phyloP scores from a whole-genome alignment of 2,329 filamentous ascomycete genomes.

The Penicillium concentricum region DNA sequence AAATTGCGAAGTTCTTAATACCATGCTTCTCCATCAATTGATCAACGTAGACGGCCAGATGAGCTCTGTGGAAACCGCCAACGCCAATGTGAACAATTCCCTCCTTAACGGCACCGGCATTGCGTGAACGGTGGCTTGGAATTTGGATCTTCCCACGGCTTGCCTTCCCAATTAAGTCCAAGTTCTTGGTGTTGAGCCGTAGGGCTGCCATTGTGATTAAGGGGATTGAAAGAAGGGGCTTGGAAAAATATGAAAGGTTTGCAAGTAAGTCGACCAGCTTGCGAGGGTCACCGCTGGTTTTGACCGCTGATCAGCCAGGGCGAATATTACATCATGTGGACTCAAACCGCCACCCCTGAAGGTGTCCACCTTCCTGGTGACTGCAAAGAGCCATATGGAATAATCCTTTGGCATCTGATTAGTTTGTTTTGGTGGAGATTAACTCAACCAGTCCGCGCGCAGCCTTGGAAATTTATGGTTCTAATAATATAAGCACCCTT shows the following conservation, averaged over 20 bases:
- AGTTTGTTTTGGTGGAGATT: slow-evolving; percentile 1
- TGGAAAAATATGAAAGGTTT: neutral
- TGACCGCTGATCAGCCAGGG: slow-evolving; percentile 12
- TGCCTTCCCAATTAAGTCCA: slow-evolving; percentile 36
- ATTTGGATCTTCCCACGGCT: slow-evolving; percentile 32
- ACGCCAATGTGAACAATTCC: slow-evolving; percentile 57
- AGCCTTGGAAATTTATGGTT: neutral
- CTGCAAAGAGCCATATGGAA: neutral
- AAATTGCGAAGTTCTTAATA: slow-evolving; percentile 48
- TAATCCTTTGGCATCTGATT: neutral
- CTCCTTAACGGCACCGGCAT: slow-evolving; percentile 46
- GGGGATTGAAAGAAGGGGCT: slow-evolving; percentile 12
- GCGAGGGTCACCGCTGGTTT: slow-evolving; percentile 19
- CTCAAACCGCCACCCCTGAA: slow-evolving; percentile 2
- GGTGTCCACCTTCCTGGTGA: neutral
- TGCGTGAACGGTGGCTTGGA: slow-evolving; percentile 46
- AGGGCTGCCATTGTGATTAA: slow-evolving; percentile 33
- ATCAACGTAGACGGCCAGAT: slow-evolving; percentile 55
- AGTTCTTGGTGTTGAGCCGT: slow-evolving; percentile 43
- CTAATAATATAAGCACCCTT: neutral
- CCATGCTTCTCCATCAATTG: slow-evolving; percentile 49
- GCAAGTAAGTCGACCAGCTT: neutral
- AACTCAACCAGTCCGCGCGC: neutral
- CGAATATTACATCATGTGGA: slow-evolving; percentile 14
- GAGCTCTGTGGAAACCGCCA: slow-evolving; percentile 56